These are phyloP conservation scores for Orbilia javanica DNA, from an alignment of 2,329 filamentous ascomycete species.

Conservation along the genomic window DNA sequence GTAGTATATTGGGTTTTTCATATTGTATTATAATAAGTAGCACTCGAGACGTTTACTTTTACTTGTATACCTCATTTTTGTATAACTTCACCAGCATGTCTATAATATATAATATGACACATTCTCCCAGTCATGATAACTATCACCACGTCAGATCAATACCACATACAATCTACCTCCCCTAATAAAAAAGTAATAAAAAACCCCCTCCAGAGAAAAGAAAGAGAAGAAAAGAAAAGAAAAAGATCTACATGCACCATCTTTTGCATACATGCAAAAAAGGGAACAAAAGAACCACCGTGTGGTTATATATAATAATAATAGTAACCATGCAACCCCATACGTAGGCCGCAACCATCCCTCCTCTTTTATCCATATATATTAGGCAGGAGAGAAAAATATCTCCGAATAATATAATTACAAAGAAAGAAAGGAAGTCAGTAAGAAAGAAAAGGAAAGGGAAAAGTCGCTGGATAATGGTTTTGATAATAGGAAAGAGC, in stretches of 20 bases:
- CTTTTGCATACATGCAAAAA: neutral
- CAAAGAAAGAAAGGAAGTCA: constrained; percentile 25
- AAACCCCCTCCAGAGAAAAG: too few relatives aligned
- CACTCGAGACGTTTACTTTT: too few relatives aligned
- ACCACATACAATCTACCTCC: neutral
- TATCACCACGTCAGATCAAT: neutral
- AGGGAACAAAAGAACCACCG: neutral
- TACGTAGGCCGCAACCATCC: neutral
- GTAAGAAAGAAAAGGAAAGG: neutral
- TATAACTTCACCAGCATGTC: neutral
- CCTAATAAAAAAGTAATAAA: neutral
- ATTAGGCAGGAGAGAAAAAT: neutral
- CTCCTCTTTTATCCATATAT: neutral
- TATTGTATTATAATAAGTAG: neutral
- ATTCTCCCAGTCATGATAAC: too few relatives aligned
- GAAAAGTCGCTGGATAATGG: neutral
- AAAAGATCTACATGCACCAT: neutral
- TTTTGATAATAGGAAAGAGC: neutral
- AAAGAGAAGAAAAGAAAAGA: too few relatives aligned
- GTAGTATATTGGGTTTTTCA: too few relatives aligned
- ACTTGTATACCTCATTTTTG: neutral
- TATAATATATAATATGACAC: neutral
- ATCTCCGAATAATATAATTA: constrained; percentile 49
- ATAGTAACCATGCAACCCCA: neutral
- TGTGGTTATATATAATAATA: neutral